Evolutionary conservation across 441 rosid species (phyloP).

Genomic region (Eutrema salsugineum): DNA sequence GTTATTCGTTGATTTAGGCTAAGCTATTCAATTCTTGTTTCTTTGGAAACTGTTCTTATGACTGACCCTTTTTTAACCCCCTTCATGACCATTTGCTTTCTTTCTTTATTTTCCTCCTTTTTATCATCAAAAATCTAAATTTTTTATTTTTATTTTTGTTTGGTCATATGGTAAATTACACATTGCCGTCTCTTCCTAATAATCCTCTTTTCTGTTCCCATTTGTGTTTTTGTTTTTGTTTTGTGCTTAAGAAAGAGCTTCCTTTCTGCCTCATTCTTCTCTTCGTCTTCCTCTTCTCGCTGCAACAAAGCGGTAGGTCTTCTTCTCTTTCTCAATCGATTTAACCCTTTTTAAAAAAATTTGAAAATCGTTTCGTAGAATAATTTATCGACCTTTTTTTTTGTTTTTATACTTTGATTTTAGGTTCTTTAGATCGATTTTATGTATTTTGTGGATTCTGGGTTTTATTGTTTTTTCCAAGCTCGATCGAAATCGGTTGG

Average conservation of each 20-base stretch:
- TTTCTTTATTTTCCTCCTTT: not conserved
- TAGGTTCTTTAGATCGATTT: constrained; percentile 45
- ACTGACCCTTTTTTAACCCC: not conserved
- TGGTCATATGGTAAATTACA: constrained; percentile 55
- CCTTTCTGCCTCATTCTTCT: constrained; percentile 1
- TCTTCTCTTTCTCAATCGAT: constrained; percentile 19
- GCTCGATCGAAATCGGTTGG: constrained; percentile 19
- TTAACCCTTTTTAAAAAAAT: not conserved
- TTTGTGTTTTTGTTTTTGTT: not conserved
- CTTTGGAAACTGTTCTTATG: constrained; percentile 33
- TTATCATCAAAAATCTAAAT: not conserved
- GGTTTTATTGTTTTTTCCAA: not conserved
- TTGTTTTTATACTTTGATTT: not conserved
- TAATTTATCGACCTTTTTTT: not conserved
- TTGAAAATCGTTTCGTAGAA: constrained; percentile 14
- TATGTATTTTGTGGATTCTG: not conserved
- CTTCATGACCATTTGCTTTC: constrained; percentile 16
- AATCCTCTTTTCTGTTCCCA: constrained; percentile 26
- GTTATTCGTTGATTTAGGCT: constrained; percentile 11
- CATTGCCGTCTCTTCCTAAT: constrained; percentile 34
- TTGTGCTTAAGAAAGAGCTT: constrained; percentile 2
- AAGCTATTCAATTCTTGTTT: constrained; percentile 1
- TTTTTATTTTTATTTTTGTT: not conserved
- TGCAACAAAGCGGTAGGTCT: constrained; percentile 13
- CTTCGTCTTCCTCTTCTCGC: constrained; percentile 13